Conservation (phyloP, 1,284 basidiomycete species). For the Papiliotrema fonsecae region DNA sequence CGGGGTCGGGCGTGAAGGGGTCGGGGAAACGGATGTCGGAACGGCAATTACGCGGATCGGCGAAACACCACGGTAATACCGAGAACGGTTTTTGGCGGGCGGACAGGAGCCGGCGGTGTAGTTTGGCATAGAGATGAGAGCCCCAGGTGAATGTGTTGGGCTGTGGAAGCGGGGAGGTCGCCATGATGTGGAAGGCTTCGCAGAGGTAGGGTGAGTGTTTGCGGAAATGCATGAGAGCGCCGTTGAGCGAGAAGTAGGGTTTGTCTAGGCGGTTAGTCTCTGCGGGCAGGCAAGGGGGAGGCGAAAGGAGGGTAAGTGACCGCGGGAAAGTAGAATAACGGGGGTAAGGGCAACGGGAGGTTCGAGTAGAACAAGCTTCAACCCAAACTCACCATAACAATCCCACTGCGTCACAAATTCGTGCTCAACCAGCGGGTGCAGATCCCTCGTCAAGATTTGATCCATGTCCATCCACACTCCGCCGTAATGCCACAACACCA, state of each 20-base stretch:
- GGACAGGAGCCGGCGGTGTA: constrained; percentile 74
- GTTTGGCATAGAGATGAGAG: constrained; percentile 76
- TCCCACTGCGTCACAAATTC: constrained; percentile 97
- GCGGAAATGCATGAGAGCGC: constrained; percentile 86
- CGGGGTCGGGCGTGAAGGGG: constrained; percentile 67
- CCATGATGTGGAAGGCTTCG: constrained; percentile 88
- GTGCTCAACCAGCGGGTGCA: constrained; percentile 75
- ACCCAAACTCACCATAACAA: constrained; percentile 70
- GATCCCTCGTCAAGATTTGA: constrained; percentile 74
- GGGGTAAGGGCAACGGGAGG: not conserved
- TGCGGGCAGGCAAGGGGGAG: too few species aligned
- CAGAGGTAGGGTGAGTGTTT: constrained; percentile 86
- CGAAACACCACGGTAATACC: constrained; percentile 87
- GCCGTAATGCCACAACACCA: constrained; percentile 82
- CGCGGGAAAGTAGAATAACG: too few species aligned
- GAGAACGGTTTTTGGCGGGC: constrained; percentile 73
- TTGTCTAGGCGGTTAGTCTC: constrained; percentile 60
- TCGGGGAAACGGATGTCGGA: constrained; percentile 85
- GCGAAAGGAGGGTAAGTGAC: too few species aligned
- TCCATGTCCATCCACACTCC: constrained; percentile 97
- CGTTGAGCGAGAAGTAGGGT: constrained; percentile 78
- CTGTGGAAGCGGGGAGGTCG: constrained; percentile 64
- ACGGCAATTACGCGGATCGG: constrained; percentile 81
- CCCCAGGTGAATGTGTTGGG: constrained; percentile 86
- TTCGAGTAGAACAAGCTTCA: not conserved